Base-by-base conservation (phyloP, 768 basidiomycete genomes). In the Gyrodon lividus region DNA sequence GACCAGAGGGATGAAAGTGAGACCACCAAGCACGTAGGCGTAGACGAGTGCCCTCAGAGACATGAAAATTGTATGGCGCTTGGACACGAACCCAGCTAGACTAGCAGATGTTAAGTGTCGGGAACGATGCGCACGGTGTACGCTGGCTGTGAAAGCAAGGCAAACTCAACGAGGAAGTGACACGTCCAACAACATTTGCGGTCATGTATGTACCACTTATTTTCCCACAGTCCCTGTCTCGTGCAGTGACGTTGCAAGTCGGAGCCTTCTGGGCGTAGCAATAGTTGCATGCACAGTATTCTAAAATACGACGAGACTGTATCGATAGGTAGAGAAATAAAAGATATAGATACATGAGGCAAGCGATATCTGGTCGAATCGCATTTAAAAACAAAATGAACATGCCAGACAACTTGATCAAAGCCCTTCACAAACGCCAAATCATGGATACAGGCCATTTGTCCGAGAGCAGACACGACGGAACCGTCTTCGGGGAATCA, bases 1-100 rank as follows among this genome's bases (percentile, higher is more conserved):
- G 58, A 89, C 64, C 41, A 97, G 78, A 17, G 95, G 95, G 50
- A 97, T 73, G 69, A 96, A 89, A 2, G 95, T 96, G 56, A 97
- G 54, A 39, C 93, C 95, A 48, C 95, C 95, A 39, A 97, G 75
- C 53, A 97, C 71, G 70, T 97, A 97, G 30, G 88, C 88, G 64
- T 95, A 85, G 55, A 92, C 59, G 45, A 93, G 70, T 2, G 86
- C 80, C 63, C 78, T 84, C 59, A 90, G 64, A 50, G 78, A 79
- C 89, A 91, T 89, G 64, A 56, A 52, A 24, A 41, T 24, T 37
- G 30, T 30, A 23, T 17, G 40, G 31, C 17, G 17, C 23, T 56
- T 17, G 22, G 3, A 31, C 13, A 22, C 16, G 14, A 22, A 22
- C 5, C 31, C 34, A 20, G 42, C 42, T 20, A 8, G 30, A 30